Base-by-base conservation (phyloP, 306 rosid species). In the Quercus ilex region DNA sequence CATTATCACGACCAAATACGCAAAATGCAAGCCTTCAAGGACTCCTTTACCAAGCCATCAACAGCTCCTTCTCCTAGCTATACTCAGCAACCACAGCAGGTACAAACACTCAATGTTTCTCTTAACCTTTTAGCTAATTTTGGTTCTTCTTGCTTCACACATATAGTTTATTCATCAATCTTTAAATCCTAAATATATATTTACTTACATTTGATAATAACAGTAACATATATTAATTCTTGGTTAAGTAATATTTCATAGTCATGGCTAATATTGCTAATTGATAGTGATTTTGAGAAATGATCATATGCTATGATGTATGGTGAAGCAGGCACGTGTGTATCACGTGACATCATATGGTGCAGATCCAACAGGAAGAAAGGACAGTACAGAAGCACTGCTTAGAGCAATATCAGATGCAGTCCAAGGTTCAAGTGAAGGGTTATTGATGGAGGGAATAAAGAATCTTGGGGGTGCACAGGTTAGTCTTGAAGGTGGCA, bases 401-500 rank as follows among this genome's bases (percentile, higher is more conserved):
- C 86, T 85, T 25, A 69, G 58, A 78, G 98, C 92, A 52, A 87
- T 95, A 56, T 81, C 88, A 53, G 98, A 88, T 25, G 98, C 94
- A 67, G 49, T 76, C 15, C 75, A 83, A 26, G 87, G 74, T 38
- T 78, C 77, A 8, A 67, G 74, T 62, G 70, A 82, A 53, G 91
- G 90, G 9, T 12, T 55, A 52, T 82, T 94, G 92, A 88, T 93
- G 46, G 79, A 78, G 28, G 96, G 94, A 20, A 79, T 95, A 5
- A 82, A 30, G 17, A 86, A 95, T 74, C 94, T 93, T 77, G 99
- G 98, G 15, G 98, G 99, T 38, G 93, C 85, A 1, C 90, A 79
- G 74, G 53, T 95, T 57, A 55, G 86, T 73, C 97, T 95, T 58
- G 89, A 91, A 35, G 99, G 99, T 49, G 99, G 99, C n/a, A 60